Base-by-base conservation (phyloP, 1,284 basidiomycete species). In the Cryptococcus sp. region DNA sequence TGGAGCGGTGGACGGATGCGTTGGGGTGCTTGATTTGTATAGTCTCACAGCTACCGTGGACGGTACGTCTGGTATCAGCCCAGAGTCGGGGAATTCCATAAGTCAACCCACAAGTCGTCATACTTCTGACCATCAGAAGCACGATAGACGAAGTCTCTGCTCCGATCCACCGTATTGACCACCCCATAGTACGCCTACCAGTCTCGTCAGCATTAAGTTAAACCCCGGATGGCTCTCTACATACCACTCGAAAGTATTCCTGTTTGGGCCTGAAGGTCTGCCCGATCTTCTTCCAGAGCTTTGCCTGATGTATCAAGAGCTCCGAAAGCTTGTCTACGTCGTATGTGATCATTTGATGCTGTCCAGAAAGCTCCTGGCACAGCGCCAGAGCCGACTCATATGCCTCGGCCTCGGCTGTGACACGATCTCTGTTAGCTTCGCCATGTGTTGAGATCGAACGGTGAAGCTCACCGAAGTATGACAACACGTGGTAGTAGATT, bases 311-410 rank as follows among this genome's bases (percentile, higher is more conserved):
- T 38, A 83, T 81, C 39, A 94, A 79, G 48, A 95, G 87, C 71
- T 94, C 91, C 0, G 90, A 85, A 8, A 95, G 80, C 53, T 90
- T 87, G 20, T 80, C 81, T 63, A 96, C 93, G 72, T 94, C 89
- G 79, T 89, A 96, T 2, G 91, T 93, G 37, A 89, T 81, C 69
- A 85, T 85, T 9, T 87, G 83, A 76, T 96, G 92, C 68, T 95
- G 90, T 59, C 81, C 82, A 12, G 86, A 86, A 12, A 96, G 79
- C 66, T 95, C 93, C 77, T 90, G 89, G 79, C 91, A 96, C 53
- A 98, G 88, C 59, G 91, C 89, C 51, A 96, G 85, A 1, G 92
- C 93, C 53, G 85, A 88, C 77, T 98, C 95, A 85, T 92, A 98
- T 4, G 95, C 93, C 70, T 95, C 92, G 2, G 94, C 95, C 76